Percentiles rank a stretch among this genome's conserved stretches.
These are phyloP conservation scores for Gamarada debralockiae DNA, from an alignment of 495 filamentous ascomycete genomes.

Conservation along the genomic window DNA sequence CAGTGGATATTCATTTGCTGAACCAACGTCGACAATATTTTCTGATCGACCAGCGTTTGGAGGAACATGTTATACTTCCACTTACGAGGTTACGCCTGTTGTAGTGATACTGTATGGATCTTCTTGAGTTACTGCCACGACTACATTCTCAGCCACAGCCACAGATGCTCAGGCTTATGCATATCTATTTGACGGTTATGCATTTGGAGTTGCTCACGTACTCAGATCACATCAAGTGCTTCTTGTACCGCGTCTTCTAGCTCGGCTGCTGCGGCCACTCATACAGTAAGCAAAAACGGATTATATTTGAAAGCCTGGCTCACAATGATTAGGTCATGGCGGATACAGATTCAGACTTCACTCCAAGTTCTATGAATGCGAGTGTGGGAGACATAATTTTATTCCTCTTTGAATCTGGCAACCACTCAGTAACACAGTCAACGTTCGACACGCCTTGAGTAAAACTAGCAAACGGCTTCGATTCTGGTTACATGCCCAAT, in stretches of 20 bases:
- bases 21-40: too few species aligned
- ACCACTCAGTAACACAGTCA: slow-evolving; percentile 68
- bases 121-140: slow-evolving; percentile 8
- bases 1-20: too few species aligned
- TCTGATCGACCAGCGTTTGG: slow-evolving; percentile 21
- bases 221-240: too few species aligned
- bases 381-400: slow-evolving; percentile 55
- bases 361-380: slow-evolving; percentile 47
- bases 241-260: neutral
- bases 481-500: slow-evolving; percentile 66
- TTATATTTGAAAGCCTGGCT: neutral
- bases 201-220: slow-evolving; percentile 4
- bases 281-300: slow-evolving; percentile 4
- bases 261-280: neutral
- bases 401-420: slow-evolving; percentile 60
- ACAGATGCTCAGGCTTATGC: slow-evolving; percentile 20
- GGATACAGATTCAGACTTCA: slow-evolving; percentile 45
- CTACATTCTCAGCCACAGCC: slow-evolving; percentile 10
- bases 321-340: neutral
- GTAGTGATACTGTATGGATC: slow-evolving; percentile 14
- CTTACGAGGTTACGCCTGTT: slow-evolving; percentile 2
- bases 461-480: slow-evolving; percentile 51
- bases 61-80: slow-evolving; percentile 23
- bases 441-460: slow-evolving; percentile 59
- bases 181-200: slow-evolving; percentile 22